Conservation (phyloP, 768 basidiomycete species). For the Amanita jacksonii region DNA sequence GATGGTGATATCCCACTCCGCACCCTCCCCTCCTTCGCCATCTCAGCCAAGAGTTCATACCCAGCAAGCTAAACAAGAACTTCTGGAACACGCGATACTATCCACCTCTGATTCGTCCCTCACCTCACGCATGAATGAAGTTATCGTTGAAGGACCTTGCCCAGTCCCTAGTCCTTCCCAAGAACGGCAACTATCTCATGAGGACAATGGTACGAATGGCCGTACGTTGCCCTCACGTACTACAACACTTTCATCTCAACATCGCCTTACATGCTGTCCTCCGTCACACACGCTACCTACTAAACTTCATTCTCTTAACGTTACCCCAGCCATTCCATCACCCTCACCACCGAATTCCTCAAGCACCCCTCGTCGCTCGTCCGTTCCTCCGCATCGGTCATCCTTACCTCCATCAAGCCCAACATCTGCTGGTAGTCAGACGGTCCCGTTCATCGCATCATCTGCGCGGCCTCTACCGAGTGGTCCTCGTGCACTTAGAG, state of each 20-base stretch:
- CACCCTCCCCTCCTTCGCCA: too few relatives aligned
- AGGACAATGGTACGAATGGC: conserved; percentile 38
- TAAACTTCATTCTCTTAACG: conserved; percentile 36
- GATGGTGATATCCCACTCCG: too few relatives aligned
- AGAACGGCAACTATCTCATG: conserved; percentile 27
- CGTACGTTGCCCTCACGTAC: conserved; percentile 11
- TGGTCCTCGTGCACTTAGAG: conserved; percentile 15
- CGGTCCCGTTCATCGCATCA: too few relatives aligned
- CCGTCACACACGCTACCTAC: conserved; percentile 37
- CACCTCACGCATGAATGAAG: too few relatives aligned
- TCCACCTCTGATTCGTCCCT: background rate
- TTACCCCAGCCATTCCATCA: conserved; percentile 14
- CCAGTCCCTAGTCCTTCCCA: too few relatives aligned
- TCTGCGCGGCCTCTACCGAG: conserved; percentile 18
- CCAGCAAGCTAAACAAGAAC: conserved; percentile 10
- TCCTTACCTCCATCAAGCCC: background rate
- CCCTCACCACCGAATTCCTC: background rate
- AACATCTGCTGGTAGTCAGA: conserved; percentile 16
- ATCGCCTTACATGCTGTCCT: conserved; percentile 17
- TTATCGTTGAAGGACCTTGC: too few relatives aligned
- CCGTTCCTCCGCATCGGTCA: conserved; percentile 3
- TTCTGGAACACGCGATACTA: conserved; percentile 2
- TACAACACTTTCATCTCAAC: background rate
- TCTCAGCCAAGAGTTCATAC: background rate
- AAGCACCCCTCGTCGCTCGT: background rate